A percentile compares a stretch with the other conserved stretches of the same genome.
Evolutionary conservation across 257 asterid species (phyloP).

Genomic region (Forsythia suspensa): DNA sequence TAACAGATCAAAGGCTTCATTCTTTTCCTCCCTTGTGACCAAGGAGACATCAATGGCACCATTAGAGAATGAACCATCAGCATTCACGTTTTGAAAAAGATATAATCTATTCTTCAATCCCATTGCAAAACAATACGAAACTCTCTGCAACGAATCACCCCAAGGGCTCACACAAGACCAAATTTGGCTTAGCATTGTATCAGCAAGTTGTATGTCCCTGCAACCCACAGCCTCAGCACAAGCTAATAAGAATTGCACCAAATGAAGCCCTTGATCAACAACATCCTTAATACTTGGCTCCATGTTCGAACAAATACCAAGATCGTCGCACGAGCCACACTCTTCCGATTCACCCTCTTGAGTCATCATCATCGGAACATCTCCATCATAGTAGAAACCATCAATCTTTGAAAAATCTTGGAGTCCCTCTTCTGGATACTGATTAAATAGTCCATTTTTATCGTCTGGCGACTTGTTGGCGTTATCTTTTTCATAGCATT

Average conservation of each 20-base stretch:
- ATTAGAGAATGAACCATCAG: constrained; percentile 32
- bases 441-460: not conserved
- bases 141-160: constrained; percentile 60
- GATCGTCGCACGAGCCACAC: constrained; percentile 23
- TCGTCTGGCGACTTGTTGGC: constrained; percentile 14
- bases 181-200: constrained; percentile 44
- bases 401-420: constrained; percentile 18
- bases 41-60: constrained; percentile 16
- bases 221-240: constrained; percentile 74
- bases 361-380: constrained; percentile 17
- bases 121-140: constrained; percentile 49
- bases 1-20: constrained; percentile 44
- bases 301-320: constrained; percentile 6
- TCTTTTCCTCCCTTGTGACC: constrained; percentile 30
- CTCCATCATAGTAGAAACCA: constrained; percentile 11
- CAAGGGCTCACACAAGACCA: constrained; percentile 45
- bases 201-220: constrained; percentile 48
- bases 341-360: constrained; percentile 16
- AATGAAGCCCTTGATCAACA: constrained; percentile 54
- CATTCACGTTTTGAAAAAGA: constrained; percentile 34
- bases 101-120: constrained; percentile 45
- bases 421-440: constrained; percentile 20
- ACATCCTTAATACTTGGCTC: constrained; percentile 15
- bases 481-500: constrained; percentile 41
- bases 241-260: constrained; percentile 57